Conservation (phyloP, 2,329 filamentous ascomycete genomes). For the Ophiognomonia clavigignenti-juglandacearum region DNA sequence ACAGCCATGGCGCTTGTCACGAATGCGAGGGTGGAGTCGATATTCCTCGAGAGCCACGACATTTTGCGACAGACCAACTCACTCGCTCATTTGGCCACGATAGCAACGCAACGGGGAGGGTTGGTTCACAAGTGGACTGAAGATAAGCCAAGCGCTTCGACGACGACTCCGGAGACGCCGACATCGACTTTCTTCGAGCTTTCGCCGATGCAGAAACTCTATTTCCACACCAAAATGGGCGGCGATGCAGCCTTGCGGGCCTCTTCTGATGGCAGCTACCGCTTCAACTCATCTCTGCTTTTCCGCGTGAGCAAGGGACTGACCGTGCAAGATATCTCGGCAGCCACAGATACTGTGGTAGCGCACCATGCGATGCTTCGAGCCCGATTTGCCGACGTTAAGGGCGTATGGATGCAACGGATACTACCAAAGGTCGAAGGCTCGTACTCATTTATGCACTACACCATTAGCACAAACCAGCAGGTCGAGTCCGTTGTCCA, state of each 20-base stretch:
- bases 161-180: background rate
- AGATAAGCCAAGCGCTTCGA: conserved; percentile 24
- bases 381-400: conserved; percentile 35
- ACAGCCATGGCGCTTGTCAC: conserved; percentile 34
- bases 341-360: conserved; percentile 43
- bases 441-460: conserved; percentile 41
- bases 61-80: conserved; percentile 31
- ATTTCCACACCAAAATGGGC: conserved; percentile 43
- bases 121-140: conserved; percentile 28
- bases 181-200: conserved; percentile 33
- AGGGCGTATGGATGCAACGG: conserved; percentile 41
- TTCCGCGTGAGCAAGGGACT: conserved; percentile 38
- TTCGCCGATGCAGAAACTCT: conserved; percentile 50
- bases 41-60: conserved; percentile 31
- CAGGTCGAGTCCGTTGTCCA: conserved; percentile 37
- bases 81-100: conserved; percentile 32
- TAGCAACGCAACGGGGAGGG: conserved; percentile 28
- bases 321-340: conserved; percentile 38
- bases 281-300: conserved; percentile 48
- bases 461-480: conserved; percentile 33
- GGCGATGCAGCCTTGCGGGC: conserved; percentile 26
- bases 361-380: conserved; percentile 48
- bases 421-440: conserved; percentile 33
- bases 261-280: conserved; percentile 31
- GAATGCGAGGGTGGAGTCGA: conserved; percentile 32